phyloP scores from a whole-genome alignment of 2,329 filamentous ascomycete genomes.

The Apiospora rasikravindrae region DNA sequence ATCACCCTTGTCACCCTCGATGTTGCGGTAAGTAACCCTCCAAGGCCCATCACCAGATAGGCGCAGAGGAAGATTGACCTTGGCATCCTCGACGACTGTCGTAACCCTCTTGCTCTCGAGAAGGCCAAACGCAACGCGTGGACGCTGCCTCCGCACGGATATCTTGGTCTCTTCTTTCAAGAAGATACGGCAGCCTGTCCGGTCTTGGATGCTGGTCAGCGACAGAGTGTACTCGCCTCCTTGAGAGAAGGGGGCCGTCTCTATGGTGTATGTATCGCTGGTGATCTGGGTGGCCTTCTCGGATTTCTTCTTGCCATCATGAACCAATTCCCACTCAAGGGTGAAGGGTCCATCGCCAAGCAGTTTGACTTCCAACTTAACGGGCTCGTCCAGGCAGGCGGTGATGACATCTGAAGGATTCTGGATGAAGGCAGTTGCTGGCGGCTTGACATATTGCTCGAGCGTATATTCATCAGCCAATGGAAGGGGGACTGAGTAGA shows the following conservation, averaged over 20 bases:
- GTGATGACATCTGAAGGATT: constrained; percentile 59
- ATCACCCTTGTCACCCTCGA: constrained; percentile 54
- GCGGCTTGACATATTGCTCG: constrained; percentile 91
- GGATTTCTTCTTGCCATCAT: constrained; percentile 83
- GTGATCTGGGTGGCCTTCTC: constrained; percentile 69
- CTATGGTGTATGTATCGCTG: constrained; percentile 69
- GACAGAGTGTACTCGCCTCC: constrained; percentile 92
- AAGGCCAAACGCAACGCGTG: constrained; percentile 83
- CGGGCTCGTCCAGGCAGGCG: constrained; percentile 82
- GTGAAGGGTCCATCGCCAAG: constrained; percentile 86
- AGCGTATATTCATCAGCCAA: constrained; percentile 49
- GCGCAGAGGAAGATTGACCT: constrained; percentile 78
- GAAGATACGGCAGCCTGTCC: constrained; percentile 83
- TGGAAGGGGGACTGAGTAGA: constrained; percentile 68
- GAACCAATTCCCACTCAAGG: constrained; percentile 89
- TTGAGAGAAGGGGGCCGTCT: constrained; percentile 73
- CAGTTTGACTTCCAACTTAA: constrained; percentile 75
- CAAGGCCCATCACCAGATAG: constrained; percentile 87
- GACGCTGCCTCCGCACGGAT: constrained; percentile 84
- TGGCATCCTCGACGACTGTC: constrained; percentile 76
- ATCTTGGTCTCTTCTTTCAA: constrained; percentile 86
- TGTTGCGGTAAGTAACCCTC: constrained; percentile 76
- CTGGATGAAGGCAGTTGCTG: constrained; percentile 78
- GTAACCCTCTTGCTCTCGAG: constrained; percentile 80
- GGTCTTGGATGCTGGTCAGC: constrained; percentile 85